Conservation (phyloP, 495 filamentous ascomycete species). For the Trichocladium uniseriatum region DNA sequence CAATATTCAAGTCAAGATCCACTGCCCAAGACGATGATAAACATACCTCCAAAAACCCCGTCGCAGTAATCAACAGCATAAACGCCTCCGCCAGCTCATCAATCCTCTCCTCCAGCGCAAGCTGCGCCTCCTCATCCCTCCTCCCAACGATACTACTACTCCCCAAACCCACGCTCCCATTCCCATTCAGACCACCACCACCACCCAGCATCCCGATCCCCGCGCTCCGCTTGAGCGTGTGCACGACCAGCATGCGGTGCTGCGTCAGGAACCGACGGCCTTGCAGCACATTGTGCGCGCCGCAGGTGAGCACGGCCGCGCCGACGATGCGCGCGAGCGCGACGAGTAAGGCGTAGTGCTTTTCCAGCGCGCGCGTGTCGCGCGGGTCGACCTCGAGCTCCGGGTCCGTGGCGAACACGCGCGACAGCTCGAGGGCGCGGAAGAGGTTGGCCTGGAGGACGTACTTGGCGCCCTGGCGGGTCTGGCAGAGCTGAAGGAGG, state of each 20-base stretch:
- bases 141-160: background rate
- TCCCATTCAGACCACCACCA: background rate
- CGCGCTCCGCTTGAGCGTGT: slow-evolving; percentile 84
- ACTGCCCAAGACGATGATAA: background rate
- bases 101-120: slow-evolving; percentile 36
- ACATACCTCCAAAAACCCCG: slow-evolving; percentile 52
- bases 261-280: slow-evolving; percentile 67
- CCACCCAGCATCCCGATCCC: slow-evolving; percentile 52
- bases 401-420: slow-evolving; percentile 81
- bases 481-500: slow-evolving; percentile 76
- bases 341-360: slow-evolving; percentile 75
- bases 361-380: slow-evolving; percentile 59
- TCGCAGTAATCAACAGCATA: slow-evolving; percentile 48
- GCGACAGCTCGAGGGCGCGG: slow-evolving; percentile 63
- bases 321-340: slow-evolving; percentile 75
- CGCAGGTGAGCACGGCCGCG: slow-evolving; percentile 65
- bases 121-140: slow-evolving; percentile 21
- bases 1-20: slow-evolving; percentile 12
- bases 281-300: slow-evolving; percentile 72
- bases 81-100: slow-evolving; percentile 49
- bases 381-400: slow-evolving; percentile 50
- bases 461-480: slow-evolving; percentile 64
- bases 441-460: slow-evolving; percentile 88
- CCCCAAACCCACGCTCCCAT: background rate
- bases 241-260: slow-evolving; percentile 69